Percentiles rank a stretch among this genome's conserved stretches.
Conservation (phyloP, 495 filamentous ascomycete genomes). For the Podospora comata region DNA sequence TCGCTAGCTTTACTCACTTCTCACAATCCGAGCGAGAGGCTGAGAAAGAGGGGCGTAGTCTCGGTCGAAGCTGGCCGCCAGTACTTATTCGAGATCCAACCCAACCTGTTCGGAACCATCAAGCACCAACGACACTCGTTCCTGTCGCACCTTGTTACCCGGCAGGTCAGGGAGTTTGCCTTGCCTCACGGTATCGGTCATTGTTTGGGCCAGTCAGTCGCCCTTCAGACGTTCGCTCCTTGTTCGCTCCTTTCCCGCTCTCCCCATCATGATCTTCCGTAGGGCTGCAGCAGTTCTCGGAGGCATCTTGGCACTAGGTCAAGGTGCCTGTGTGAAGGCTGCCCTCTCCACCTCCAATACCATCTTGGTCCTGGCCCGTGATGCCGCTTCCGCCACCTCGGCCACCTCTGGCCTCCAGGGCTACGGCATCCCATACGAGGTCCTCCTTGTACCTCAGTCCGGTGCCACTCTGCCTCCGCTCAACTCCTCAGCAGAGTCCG, state of each 20-base stretch:
- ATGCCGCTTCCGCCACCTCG: conserved; percentile 43
- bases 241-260: background rate
- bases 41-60: background rate
- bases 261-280: conserved; percentile 13
- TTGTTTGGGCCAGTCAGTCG: background rate
- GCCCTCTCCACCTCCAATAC: conserved; percentile 38
- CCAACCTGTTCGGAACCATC: background rate
- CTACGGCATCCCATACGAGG: conserved; percentile 60
- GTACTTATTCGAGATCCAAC: background rate
- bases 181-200: background rate
- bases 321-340: conserved; percentile 9
- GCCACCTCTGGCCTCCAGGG: conserved; percentile 56
- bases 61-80: background rate
- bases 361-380: conserved; percentile 57
- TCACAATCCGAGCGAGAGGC: background rate
- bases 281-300: conserved; percentile 1
- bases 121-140: background rate
- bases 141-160: background rate
- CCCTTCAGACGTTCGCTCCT: background rate
- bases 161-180: background rate
- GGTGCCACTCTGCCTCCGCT: conserved; percentile 52
- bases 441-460: conserved; percentile 50
- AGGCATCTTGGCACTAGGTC: conserved; percentile 9
- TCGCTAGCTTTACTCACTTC: background rate
- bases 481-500: conserved; percentile 40